Base-by-base conservation (phyloP, 75 land plant genomes). In the Ceratopteris richardii region DNA sequence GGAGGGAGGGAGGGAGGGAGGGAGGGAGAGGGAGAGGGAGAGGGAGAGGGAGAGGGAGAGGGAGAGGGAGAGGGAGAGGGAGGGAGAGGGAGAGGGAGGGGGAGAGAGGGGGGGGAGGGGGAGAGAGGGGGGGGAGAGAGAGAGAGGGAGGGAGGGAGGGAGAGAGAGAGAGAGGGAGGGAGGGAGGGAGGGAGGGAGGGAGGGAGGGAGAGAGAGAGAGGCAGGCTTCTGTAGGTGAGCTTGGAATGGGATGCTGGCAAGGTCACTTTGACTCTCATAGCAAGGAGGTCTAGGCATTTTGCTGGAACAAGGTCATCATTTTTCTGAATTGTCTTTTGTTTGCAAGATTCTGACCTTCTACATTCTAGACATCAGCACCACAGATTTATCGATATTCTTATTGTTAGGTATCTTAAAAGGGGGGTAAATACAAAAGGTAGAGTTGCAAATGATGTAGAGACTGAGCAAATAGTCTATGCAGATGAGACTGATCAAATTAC, bases 371-470 rank as follows among this genome's bases (percentile, higher is more conserved):
- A 46, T n/a, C n/a, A 18, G 50, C 5, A 5, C 18, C 22, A 46
- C 17, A 17, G 18, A 46, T 46, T 17, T 46, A 46, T 5, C 14
- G 18, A 18, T n/a, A 14, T 46, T 46, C 14, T 33, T 9, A 4
- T 33, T 33, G 23, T n/a, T 58, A 86, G 92, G 68, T 88, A 84
- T 60, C 42, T 84, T 39, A 88, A 84, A 60, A 66, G 92, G 12
- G 92, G 92, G 29, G 88, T 88, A 2, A 84, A 88, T 71, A 78
- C 81, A 31, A 78, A 76, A 57, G 92, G 92, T 6, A 64, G 85
- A 48, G 92, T 84, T n/a, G 92, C 92, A 7, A 88, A 88, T 76
- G 92, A 88, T 77, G 92, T 88, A 43, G 92, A 88, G 51, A 84
- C 88, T 30, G 92, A 88, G 64, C 92, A 88, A 40, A 88, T 88